These are phyloP conservation scores for Spinacia oleracea DNA, from an alignment of 179 eudicot genomes.

Conservation along the genomic window DNA sequence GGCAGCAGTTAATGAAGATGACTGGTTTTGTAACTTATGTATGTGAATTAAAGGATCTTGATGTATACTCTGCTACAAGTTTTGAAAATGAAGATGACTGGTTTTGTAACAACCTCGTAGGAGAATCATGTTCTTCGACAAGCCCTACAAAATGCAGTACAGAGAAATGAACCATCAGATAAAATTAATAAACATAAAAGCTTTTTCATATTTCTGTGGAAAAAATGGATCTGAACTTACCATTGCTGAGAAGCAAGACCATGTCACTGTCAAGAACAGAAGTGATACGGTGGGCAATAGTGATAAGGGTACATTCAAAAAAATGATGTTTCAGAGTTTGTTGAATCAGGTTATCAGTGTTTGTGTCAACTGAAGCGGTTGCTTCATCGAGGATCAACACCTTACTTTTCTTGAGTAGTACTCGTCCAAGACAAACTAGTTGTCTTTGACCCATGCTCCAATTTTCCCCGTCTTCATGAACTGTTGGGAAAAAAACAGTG, in stretches of 20 bases:
- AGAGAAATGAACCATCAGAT: too few species aligned
- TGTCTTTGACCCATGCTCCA: slow-evolving; percentile 57
- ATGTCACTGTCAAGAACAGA: slow-evolving; percentile 25
- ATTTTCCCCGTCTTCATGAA: slow-evolving; percentile 54
- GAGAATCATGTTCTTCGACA: slow-evolving; percentile 24
- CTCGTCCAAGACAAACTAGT: slow-evolving; percentile 56
- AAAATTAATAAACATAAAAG: too few species aligned
- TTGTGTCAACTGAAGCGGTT: slow-evolving; percentile 43
- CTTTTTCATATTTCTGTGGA: too few species aligned
- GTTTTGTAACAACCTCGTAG: slow-evolving; percentile 23
- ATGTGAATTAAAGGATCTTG: not conserved
- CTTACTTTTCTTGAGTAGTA: slow-evolving; percentile 50
- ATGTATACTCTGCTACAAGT: slow-evolving; percentile 18
- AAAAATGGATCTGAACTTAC: not conserved
- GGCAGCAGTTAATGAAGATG: too few species aligned
- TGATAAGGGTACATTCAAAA: slow-evolving; percentile 22
- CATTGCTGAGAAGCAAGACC: slow-evolving; percentile 16
- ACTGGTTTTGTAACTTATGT: too few species aligned
- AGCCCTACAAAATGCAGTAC: slow-evolving; percentile 7
- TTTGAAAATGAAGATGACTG: slow-evolving; percentile 20
- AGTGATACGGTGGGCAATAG: slow-evolving; percentile 27
- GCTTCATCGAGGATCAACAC: slow-evolving; percentile 56
- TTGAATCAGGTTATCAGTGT: slow-evolving; percentile 41
- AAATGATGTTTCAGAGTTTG: slow-evolving; percentile 38
- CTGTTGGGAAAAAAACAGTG: slow-evolving; percentile 19